Evolutionary conservation across 345 rosid genomes (phyloP).

Genomic region (Eucalyptus cloeziana): DNA sequence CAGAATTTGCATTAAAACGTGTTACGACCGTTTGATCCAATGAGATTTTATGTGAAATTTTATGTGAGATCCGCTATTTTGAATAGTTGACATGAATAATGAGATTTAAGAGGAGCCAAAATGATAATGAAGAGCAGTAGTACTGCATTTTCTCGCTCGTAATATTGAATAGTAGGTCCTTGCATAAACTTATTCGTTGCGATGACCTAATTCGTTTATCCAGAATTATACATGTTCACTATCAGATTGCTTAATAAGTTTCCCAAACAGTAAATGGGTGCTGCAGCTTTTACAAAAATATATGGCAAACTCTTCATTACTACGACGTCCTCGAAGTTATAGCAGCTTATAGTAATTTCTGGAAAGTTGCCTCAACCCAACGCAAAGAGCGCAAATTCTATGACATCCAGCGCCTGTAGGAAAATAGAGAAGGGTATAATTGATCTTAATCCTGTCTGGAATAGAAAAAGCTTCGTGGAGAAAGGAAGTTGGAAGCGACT

Average conservation of each 20-base stretch:
- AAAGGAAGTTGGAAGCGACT: not conserved
- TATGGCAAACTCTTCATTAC: not conserved
- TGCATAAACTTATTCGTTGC: not conserved
- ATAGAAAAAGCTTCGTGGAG: not conserved
- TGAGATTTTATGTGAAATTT: not conserved
- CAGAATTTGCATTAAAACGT: not conserved
- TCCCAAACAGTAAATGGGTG: not conserved
- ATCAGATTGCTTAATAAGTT: not conserved
- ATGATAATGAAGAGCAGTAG: not conserved
- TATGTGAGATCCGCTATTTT: not conserved
- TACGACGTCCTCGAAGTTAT: not conserved
- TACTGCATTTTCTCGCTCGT: not conserved
- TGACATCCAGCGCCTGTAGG: not conserved
- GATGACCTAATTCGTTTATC: not conserved
- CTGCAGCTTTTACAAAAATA: not conserved
- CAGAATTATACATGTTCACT: not conserved
- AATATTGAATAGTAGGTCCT: accelerated
- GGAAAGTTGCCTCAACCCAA: not conserved
- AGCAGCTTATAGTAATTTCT: not conserved
- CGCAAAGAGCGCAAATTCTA: not conserved
- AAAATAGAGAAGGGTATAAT: not conserved
- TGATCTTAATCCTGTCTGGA: not conserved
- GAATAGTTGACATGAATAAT: not conserved
- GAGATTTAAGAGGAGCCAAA: not conserved
- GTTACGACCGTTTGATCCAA: not conserved